phyloP scores from a whole-genome alignment of 225 moss, liverwort and hornwort genomes.

The Antitrichia curtipendula region DNA sequence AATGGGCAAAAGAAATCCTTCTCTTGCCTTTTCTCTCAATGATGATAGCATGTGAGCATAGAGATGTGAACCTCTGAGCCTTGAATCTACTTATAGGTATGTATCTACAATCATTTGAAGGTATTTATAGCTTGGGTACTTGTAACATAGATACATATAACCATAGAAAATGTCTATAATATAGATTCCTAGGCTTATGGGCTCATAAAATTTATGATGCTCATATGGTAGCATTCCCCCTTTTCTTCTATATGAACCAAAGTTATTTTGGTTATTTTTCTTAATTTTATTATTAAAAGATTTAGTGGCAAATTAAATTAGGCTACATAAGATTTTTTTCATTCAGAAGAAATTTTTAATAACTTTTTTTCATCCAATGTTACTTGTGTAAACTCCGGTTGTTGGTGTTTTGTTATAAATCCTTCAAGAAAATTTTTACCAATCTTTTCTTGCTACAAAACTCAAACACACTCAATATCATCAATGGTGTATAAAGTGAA shows the following conservation, averaged over 20 bases:
- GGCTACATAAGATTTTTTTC: background rate
- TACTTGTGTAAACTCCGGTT: rapidly evolving
- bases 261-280: background rate
- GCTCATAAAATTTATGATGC: too few species aligned
- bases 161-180: too few species aligned
- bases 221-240: too few species aligned
- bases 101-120: too few species aligned
- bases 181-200: too few species aligned
- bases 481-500: background rate
- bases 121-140: too few species aligned
- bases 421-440: background rate
- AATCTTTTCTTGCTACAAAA: background rate
- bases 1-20: background rate
- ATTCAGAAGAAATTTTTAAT: background rate
- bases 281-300: background rate
- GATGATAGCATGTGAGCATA: too few species aligned
- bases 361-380: background rate
- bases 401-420: background rate
- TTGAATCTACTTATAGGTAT: too few species aligned
- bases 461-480: background rate
- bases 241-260: background rate
- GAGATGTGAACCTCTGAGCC: too few species aligned
- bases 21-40: too few species aligned
- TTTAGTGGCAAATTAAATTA: background rate
- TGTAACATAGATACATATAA: too few species aligned